Evolutionary conservation across 139 green algal genomes (phyloP).

Genomic region (Volvox reticuliferus): DNA sequence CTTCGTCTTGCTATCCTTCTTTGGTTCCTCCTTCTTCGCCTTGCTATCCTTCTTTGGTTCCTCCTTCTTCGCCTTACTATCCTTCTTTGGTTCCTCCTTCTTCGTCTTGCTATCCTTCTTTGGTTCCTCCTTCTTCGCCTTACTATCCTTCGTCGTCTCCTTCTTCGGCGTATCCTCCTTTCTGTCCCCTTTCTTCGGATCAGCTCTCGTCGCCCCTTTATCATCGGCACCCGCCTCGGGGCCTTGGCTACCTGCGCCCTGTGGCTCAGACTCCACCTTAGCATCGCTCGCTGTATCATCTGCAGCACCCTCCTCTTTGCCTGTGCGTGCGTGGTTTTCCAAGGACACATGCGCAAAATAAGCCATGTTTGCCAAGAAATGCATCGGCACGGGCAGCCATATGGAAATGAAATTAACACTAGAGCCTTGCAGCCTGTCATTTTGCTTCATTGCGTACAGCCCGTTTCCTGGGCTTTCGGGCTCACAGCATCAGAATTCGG

Average conservation of each 20-base stretch:
- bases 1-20: slow-evolving; percentile 3
- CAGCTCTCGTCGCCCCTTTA: background rate
- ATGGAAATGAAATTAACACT: no score
- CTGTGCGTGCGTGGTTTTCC: background rate
- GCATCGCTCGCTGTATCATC: background rate
- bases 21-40: background rate
- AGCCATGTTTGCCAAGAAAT: background rate
- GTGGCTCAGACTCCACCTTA: slow-evolving; percentile 36
- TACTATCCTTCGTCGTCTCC: slow-evolving; percentile 7
- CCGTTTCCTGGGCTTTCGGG: no score
- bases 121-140: slow-evolving; percentile 14
- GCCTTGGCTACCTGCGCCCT: background rate
- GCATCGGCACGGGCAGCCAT: no score
- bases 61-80: slow-evolving; percentile 35
- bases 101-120: slow-evolving; percentile 25
- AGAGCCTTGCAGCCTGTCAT: no score
- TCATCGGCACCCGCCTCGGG: background rate
- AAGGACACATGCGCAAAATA: background rate
- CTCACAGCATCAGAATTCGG: no score
- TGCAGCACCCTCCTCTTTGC: background rate
- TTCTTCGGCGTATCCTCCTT: background rate
- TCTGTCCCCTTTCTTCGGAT: background rate
- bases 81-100: slow-evolving; percentile 21
- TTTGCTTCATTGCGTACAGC: no score
- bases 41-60: slow-evolving; percentile 22